Conservation (phyloP, 169 alveolate species). For the Cryptosporidium sp. region DNA sequence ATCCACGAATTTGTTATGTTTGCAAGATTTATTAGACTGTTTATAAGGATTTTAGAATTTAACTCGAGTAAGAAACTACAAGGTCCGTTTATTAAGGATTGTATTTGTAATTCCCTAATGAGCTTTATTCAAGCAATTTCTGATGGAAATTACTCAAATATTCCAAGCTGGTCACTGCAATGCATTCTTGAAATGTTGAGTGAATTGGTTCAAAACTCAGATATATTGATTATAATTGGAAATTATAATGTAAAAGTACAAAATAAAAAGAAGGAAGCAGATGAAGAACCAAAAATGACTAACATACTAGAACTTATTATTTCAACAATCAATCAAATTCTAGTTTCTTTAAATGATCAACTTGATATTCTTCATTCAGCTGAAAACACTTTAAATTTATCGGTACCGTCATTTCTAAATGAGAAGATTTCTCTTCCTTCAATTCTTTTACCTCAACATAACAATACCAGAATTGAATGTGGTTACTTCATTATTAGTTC, state of each 20-base stretch:
- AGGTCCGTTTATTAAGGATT: conserved; percentile 50
- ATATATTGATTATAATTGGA: conserved; percentile 22
- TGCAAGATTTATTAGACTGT: conserved; percentile 51
- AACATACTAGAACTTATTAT: conserved; percentile 29
- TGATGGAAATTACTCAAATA: conserved; percentile 6
- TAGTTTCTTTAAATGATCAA: conserved; percentile 8
- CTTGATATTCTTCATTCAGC: conserved; percentile 50
- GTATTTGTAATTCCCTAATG: conserved; percentile 27
- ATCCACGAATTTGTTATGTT: conserved; percentile 55
- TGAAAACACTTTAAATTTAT: conserved; percentile 37
- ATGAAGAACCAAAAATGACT: not conserved
- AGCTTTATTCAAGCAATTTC: conserved; percentile 21
- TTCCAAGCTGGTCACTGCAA: conserved; percentile 74
- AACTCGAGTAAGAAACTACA: conserved; percentile 14
- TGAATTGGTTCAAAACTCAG: conserved; percentile 40
- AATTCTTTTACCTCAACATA: conserved; percentile 49
- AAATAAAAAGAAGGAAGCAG: not conserved
- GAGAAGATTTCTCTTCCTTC: conserved; percentile 44
- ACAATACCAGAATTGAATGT: conserved; percentile 45
- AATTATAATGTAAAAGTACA: not conserved
- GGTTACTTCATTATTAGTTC: conserved; percentile 40
- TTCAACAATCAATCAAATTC: conserved; percentile 3
- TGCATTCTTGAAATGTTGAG: conserved; percentile 68
- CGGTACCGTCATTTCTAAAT: conserved; percentile 61
- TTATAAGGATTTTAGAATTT: conserved; percentile 31